Base-by-base conservation (phyloP, 177 flowering plant genomes). In the Vitis hybrid region DNA sequence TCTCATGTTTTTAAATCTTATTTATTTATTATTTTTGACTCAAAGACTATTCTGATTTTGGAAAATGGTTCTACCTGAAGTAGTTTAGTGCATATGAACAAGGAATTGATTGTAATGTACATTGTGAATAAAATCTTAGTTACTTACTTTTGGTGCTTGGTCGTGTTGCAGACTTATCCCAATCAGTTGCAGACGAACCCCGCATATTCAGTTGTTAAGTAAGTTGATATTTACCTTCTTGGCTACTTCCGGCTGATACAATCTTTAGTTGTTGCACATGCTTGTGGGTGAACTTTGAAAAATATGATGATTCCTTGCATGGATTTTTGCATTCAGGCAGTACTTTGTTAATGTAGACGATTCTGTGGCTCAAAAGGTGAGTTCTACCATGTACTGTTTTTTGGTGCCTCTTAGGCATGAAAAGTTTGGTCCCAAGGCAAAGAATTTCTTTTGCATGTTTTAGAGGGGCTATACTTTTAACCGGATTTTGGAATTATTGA, bases 161-260 rank as follows among this genome's bases (percentile, higher is more conserved):
- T 58, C 60, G 3, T 57, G 11, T 67, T 18, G 76, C 85, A 87
- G 90, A 80, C 82, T 8, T 83, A 79, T 81, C 78, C 86, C 49
- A 87, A 87, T 77, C 90, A 88, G 10, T 70, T 88, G 66, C 83
- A 66, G 57, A 75, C 51, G 69, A 82, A 86, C 77, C 84, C 88
- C 60, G 89, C 92, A 31, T 88, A 85, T 64, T 84, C 89, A 49
- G 87, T 77, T 52, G 92, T 88, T 13, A 88, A 80, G 92, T 88
- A 64, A 82, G 88, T 76, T 13, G 58, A n/a, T 9, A 12, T 65
- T 49, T 12, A 10, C 31, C 59, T 33, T 1, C 22, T 31, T 13
- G 29, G 21, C 48, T 7, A 51, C 45, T 63, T 56, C 21, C 14
- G 18, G 16, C 10, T 62, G 33, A 21, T 63, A 15, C 49, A 60